phyloP scores from a whole-genome alignment of 805 yeast genomes.

The Ogataea saltuana region DNA sequence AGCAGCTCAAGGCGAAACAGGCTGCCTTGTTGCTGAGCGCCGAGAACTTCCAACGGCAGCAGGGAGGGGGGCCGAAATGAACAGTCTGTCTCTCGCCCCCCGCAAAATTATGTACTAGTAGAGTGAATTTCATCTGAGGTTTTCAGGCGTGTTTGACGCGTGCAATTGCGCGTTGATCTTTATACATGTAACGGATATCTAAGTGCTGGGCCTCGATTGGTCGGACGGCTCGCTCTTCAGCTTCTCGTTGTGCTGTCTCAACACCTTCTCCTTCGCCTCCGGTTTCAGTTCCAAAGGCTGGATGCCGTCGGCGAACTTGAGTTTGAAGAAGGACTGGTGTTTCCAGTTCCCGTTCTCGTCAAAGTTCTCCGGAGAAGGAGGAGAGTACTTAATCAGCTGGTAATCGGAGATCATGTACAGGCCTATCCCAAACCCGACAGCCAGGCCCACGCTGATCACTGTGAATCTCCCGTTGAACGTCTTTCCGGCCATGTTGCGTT shows the following conservation, averaged over 20 bases:
- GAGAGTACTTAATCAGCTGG: conserved; percentile 41
- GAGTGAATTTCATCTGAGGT: no score
- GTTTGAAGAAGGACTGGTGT: conserved; percentile 35
- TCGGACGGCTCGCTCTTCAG: not conserved
- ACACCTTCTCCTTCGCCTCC: conserved; percentile 26
- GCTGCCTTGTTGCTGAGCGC: conserved; percentile 27
- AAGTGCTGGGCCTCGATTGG: not conserved
- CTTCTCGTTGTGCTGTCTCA: conserved; percentile 13
- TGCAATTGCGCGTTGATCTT: no score
- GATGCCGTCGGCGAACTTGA: conserved; percentile 37
- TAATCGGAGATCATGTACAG: conserved; percentile 35
- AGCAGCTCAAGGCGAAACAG: conserved; percentile 25
- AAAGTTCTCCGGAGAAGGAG: conserved; percentile 40
- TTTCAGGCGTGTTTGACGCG: no score
- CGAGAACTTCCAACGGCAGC: conserved; percentile 23
- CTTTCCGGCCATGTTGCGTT: conserved; percentile 16
- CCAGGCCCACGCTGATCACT: conserved; percentile 27
- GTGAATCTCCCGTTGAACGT: conserved; percentile 33
- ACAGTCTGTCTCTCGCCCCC: no score
- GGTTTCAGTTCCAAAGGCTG: conserved; percentile 42
- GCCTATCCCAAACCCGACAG: conserved; percentile 31
- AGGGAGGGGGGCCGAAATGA: conserved; percentile 2
- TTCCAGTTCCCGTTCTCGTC: conserved; percentile 43
- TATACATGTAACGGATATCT: not conserved
- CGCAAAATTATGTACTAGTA: no score